A percentile compares a stretch with the other conserved stretches of the same genome.
phyloP scores from a whole-genome alignment of 1,284 basidiomycete species.

The Tausonia pullulans region DNA sequence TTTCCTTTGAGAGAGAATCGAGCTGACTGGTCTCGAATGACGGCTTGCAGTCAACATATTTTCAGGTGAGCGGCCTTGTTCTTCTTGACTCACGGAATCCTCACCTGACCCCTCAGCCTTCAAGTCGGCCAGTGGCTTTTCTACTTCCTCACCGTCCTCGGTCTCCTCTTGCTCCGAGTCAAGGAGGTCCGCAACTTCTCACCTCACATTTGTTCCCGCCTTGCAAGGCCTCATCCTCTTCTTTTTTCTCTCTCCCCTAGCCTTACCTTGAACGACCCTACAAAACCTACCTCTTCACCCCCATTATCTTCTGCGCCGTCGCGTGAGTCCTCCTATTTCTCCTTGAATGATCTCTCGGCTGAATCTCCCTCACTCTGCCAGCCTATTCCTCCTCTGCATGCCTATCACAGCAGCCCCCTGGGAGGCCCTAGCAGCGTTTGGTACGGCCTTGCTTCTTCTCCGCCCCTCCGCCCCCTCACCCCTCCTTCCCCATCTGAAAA shows the following conservation, averaged over 20 bases:
- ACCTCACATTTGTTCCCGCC: too few species aligned
- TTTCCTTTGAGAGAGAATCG: too few species aligned
- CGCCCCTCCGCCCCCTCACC: not conserved
- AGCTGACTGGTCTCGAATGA: too few species aligned
- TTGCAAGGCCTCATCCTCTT: not conserved
- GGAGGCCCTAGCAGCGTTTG: conserved; percentile 73
- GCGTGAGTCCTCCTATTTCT: conserved; percentile 27
- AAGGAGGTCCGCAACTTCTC: conserved; percentile 45
- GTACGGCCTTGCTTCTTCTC: conserved; percentile 39
- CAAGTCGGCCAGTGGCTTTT: conserved; percentile 56
- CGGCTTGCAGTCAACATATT: conserved; percentile 53
- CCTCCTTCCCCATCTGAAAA: not conserved
- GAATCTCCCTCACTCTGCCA: conserved; percentile 34
- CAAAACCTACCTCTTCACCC: conserved; percentile 80
- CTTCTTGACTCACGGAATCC: not conserved
- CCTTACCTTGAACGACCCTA: conserved; percentile 51
- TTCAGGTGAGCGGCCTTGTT: conserved; percentile 23
- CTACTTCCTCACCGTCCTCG: conserved; percentile 80
- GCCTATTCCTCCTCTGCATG: conserved; percentile 82
- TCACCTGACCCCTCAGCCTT: conserved; percentile 34
- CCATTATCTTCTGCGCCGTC: conserved; percentile 67
- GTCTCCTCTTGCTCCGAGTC: conserved; percentile 73
- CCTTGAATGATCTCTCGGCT: conserved; percentile 18
- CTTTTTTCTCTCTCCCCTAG: not conserved
- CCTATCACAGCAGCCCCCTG: conserved; percentile 85